Percentiles rank a stretch among this genome's conserved stretches.
Evolutionary conservation across 2,329 filamentous ascomycete species (phyloP).

Genomic region (Penicillium sp.): DNA sequence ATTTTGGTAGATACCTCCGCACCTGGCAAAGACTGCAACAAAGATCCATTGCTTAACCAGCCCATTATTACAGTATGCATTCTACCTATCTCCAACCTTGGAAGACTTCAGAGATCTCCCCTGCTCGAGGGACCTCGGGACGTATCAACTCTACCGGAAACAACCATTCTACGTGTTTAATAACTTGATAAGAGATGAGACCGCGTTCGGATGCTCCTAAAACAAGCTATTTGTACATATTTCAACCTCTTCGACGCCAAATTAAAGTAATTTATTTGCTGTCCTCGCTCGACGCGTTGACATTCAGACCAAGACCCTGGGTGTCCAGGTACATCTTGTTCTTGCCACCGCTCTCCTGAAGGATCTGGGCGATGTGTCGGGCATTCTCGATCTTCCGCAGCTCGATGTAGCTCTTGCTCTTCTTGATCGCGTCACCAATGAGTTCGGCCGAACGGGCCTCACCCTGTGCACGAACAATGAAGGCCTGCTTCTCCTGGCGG

Average conservation of each 20-base stretch:
- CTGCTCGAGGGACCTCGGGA: too few species aligned
- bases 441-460: conserved; percentile 96
- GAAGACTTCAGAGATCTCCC: too few species aligned
- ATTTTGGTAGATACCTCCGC: too few species aligned
- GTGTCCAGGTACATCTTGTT: conserved; percentile 94
- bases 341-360: conserved; percentile 78
- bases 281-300: conserved; percentile 44
- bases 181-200: conserved; percentile 29
- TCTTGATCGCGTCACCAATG: conserved; percentile 99
- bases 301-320: conserved; percentile 84
- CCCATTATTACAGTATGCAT: too few species aligned
- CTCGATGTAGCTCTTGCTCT: conserved; percentile 93
- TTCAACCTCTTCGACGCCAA: conserved; percentile 21
- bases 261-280: conserved; percentile 31
- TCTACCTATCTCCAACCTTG: too few species aligned
- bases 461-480: conserved; percentile 97
- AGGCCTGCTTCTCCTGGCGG: conserved; percentile 98
- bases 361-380: conserved; percentile 73
- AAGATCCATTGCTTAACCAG: too few species aligned
- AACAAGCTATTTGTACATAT: conserved; percentile 37
- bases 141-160: too few species aligned
- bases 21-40: too few species aligned
- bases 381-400: conserved; percentile 98
- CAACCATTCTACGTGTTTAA: too few species aligned
- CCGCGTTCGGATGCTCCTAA: conserved; percentile 28